Conservation (phyloP, 2,329 filamentous ascomycete genomes). For the Aurifilum marmelostoma region DNA sequence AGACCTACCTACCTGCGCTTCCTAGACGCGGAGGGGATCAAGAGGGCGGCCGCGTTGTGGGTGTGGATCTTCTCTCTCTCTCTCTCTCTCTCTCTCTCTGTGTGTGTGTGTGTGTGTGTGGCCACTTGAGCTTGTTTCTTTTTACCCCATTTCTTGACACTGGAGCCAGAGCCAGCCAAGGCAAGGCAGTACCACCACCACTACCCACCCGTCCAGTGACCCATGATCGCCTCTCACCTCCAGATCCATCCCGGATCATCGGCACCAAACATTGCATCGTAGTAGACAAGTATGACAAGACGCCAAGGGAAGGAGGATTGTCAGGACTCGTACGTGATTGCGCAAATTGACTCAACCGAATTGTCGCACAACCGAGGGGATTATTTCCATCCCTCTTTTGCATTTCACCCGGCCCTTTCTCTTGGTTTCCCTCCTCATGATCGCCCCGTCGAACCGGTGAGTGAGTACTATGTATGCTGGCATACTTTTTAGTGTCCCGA, state of each 20-base stretch:
- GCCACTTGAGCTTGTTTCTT: slow-evolving; percentile 16
- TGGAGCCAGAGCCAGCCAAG: neutral
- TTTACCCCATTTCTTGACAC: neutral
- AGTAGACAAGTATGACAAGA: neutral
- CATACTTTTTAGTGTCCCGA: neutral
- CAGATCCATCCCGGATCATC: neutral
- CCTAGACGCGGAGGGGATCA: neutral
- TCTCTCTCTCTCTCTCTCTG: too few species aligned
- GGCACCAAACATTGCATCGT: neutral
- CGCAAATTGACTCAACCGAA: neutral
- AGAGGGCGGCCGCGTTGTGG: slow-evolving; percentile 6
- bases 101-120: neutral
- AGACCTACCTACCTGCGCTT: neutral
- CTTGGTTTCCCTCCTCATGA: slow-evolving; percentile 13
- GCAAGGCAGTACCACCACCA: slow-evolving; percentile 21
- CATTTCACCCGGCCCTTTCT: neutral
- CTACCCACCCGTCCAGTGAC: slow-evolving; percentile 1
- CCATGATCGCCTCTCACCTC: too few species aligned
- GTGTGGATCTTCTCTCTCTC: too few species aligned
- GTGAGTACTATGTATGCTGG: neutral
- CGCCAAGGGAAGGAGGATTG: slow-evolving; percentile 2
- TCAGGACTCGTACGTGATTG: slow-evolving; percentile 1
- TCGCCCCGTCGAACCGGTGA: neutral
- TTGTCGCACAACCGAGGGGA: neutral
- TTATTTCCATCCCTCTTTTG: neutral